phyloP scores from a whole-genome alignment of 257 asterid species.

The Solanum chiquidenum region DNA sequence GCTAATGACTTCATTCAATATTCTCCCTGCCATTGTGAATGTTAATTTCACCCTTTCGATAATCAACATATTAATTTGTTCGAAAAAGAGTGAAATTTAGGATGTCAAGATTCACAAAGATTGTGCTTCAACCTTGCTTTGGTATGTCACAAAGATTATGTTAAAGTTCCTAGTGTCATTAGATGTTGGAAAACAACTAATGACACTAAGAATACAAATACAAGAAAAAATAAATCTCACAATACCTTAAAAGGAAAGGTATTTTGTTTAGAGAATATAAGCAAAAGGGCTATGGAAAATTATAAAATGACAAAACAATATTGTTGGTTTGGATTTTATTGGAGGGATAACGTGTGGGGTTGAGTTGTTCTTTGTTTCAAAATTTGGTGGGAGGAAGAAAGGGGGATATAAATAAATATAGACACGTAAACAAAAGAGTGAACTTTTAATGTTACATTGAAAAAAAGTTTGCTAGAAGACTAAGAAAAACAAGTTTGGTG shows the following conservation, averaged over 20 bases:
- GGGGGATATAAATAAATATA: not conserved
- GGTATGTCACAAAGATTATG: not conserved
- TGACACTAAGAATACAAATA: not conserved
- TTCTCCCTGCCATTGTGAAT: conserved; percentile 20
- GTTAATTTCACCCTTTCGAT: conserved; percentile 9
- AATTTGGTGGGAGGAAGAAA: not conserved
- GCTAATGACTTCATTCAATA: conserved; percentile 43
- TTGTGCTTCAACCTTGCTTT: not conserved
- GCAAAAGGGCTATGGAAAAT: not conserved
- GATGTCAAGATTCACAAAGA: not conserved
- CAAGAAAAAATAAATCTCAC: not conserved
- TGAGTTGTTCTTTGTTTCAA: not conserved
- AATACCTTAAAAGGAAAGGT: not conserved
- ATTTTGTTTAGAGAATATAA: not conserved
- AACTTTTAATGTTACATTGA: conserved; percentile 28
- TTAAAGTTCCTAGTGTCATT: not conserved
- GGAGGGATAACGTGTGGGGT: conserved; percentile 9
- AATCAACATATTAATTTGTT: conserved; percentile 1
- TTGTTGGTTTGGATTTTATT: not conserved
- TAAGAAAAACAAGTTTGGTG: conserved; percentile 42
- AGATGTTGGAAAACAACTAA: not conserved
- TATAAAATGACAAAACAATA: not conserved
- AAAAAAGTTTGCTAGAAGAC: conserved; percentile 24
- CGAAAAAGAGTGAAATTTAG: not conserved
- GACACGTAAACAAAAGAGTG: conserved; percentile 33